Evolutionary conservation across 2,329 filamentous ascomycete species (phyloP).

Genomic region (Beauveria brongniartii): DNA sequence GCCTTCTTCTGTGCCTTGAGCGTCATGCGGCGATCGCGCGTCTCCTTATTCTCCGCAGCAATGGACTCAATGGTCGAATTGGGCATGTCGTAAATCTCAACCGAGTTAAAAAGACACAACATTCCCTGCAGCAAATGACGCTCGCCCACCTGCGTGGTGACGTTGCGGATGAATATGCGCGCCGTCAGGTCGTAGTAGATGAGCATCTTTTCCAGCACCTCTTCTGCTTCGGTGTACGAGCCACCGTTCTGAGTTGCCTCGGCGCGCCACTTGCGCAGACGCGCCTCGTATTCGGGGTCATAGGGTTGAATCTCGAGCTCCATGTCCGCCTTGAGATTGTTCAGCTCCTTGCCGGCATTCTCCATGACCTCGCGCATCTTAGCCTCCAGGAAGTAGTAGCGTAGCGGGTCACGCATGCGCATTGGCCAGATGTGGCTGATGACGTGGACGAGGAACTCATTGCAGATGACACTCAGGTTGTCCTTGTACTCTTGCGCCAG

Average conservation of each 20-base stretch:
- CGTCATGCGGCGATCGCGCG: slow-evolving; percentile 38
- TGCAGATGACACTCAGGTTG: slow-evolving; percentile 45
- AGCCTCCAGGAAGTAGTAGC: slow-evolving; percentile 39
- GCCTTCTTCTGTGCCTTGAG: slow-evolving; percentile 29
- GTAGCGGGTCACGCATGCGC: slow-evolving; percentile 43
- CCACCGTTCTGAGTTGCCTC: slow-evolving; percentile 34
- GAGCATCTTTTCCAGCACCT: slow-evolving; percentile 47
- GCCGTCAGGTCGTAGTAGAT: slow-evolving; percentile 47
- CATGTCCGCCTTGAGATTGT: slow-evolving; percentile 40
- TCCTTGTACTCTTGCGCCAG: slow-evolving; percentile 46
- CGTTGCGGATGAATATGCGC: slow-evolving; percentile 43
- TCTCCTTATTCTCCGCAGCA: slow-evolving; percentile 45
- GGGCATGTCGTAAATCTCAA: slow-evolving; percentile 41
- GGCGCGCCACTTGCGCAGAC: slow-evolving; percentile 38
- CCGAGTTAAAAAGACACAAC: slow-evolving; percentile 43
- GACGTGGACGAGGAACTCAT: slow-evolving; percentile 44
- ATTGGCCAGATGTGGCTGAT: slow-evolving; percentile 42
- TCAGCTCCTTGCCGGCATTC: slow-evolving; percentile 38
- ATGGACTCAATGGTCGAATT: slow-evolving; percentile 39
- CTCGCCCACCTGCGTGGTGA: slow-evolving; percentile 45
- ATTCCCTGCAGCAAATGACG: slow-evolving; percentile 43
- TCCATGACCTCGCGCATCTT: slow-evolving; percentile 40
- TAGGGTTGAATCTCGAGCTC: slow-evolving; percentile 45
- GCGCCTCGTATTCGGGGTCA: slow-evolving; percentile 45
- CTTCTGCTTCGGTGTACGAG: slow-evolving; percentile 41